Base-by-base conservation (phyloP, 2,329 filamentous ascomycete genomes). In the Scytalidium lignicola region DNA sequence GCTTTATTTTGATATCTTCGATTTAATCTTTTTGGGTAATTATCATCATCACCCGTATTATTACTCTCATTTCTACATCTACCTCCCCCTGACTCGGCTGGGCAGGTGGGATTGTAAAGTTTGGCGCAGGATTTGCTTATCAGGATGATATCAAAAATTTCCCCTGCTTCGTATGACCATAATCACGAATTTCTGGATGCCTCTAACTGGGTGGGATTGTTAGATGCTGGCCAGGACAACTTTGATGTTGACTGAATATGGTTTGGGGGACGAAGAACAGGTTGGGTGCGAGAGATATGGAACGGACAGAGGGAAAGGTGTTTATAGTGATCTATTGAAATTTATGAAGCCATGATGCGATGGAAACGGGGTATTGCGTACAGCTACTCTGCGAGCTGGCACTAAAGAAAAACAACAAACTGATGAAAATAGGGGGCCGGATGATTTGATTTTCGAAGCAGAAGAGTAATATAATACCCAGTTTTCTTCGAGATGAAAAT, bases 351-450 rank as follows among this genome's bases (percentile, higher is more conserved):
- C 10, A 37, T 13, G n/a, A 37, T 37, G 32, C 15, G 32, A 37
- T 37, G 32, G 32, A 37, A 26, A 37, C 32, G 7, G n/a, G n/a
- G 32, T 5, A n/a, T n/a, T 37, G 15, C 15, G 32, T 37, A 37
- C 7, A 7, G 10, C n/a, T 37, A 13, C 23, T 5, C 23, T 37
- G n/a, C 32, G 6, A 37, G 32, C 32, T 37, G 32, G 6, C 23
- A 6, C 23, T 26, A 15, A 13, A 19, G 7, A 19, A 43, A 12
- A 19, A 22, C 4, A 28, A 17, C n/a, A n/a, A n/a, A n/a, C n/a
- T 43, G 20, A 17, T 43, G 41, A 37, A 37, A 37, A 43, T 22
- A 43, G 21, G 41, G 41, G 41, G n/a, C 13, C n/a, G 41, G 23
- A 43, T n/a, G 41, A 5, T 23, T 21, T 43, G 41, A 21, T 23